These are phyloP conservation scores for Aspergillus diversus DNA, from an alignment of 495 filamentous ascomycete genomes.

Conservation along the genomic window DNA sequence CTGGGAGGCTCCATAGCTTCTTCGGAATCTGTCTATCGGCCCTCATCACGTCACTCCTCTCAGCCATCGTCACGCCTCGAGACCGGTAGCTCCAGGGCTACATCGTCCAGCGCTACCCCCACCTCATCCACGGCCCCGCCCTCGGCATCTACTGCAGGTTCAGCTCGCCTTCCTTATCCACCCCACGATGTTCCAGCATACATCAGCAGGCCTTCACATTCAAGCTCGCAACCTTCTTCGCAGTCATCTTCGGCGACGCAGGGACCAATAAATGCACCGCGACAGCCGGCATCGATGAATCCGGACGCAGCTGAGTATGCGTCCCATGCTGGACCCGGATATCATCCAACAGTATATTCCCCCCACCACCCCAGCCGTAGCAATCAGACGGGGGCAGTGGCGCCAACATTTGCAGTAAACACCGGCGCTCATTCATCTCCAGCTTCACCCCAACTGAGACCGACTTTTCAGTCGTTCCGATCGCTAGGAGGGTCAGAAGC, in stretches of 20 bases:
- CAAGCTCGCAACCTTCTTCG: constrained; percentile 31
- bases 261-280: constrained; percentile 28
- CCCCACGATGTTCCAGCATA: constrained; percentile 49
- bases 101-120: constrained; percentile 43
- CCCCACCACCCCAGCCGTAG: constrained; percentile 17
- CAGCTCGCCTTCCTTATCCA: constrained; percentile 38
- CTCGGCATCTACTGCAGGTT: constrained; percentile 38
- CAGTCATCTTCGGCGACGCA: constrained; percentile 34
- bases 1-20: constrained; percentile 50
- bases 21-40: constrained; percentile 44
- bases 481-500: constrained; percentile 57
- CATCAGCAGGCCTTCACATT: constrained; percentile 36
- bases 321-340: constrained; percentile 26
- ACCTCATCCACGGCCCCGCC: constrained; percentile 47
- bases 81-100: constrained; percentile 39
- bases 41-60: constrained; percentile 28
- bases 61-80: constrained; percentile 32
- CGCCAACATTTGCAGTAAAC: constrained; percentile 16
- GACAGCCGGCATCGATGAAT: constrained; percentile 38
- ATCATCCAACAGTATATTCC: constrained; percentile 28
- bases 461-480: constrained; percentile 54
- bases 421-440: constrained; percentile 42
- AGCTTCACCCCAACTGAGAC: constrained; percentile 56
- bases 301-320: constrained; percentile 31
- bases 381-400: constrained; percentile 20